Evolutionary conservation across 2,329 filamentous ascomycete genomes (phyloP), one percentile per base, ranked within the genome.

Genomic region (Juglanconis juglandina): DNA sequence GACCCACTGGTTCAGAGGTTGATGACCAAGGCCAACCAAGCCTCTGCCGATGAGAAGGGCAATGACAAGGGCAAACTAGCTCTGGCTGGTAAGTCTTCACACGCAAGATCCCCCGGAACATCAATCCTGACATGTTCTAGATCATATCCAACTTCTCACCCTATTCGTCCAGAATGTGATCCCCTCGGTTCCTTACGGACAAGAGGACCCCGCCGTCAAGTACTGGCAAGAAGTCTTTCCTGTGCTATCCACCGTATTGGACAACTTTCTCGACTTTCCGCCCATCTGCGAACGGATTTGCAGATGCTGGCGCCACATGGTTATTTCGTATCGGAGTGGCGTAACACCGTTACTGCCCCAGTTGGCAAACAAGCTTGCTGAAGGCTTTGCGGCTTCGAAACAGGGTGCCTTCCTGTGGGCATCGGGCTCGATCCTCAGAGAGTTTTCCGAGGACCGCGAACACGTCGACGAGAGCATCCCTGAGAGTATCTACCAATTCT

Each of bases 331-430:
- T 75, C 87, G 95, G 66, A 95, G 89, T 2, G 90, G 90, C 54
- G 96, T 96, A 80, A 86, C 89, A 13, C 92, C 94, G 32, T 78
- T 99, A 50, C 82, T 99, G 49, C 90, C 90, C 1, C 84, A 87
- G 24, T 87, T 99, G 75, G 96, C 95, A 17, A 90, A 94, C 68
- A 96, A 94, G 74, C 84, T 99, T 60, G 91, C 91, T 1, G 83
- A 82, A 64, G 93, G 94, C 4, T 99, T 99, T 72, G 84, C 89
- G 58, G 83, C 85, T 17, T 97, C 94, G 10, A 86, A 88, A 63
- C 94, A 99, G 75, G 95, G 95, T 11, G 97, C 94, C 73, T 99
- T 99, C 81, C 81, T 99, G n/a, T 99, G 95, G 95, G 94, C 95
- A 1, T 97, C 94, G 2, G 91, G 93, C 65, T 92, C 94, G 8